phyloP scores from a whole-genome alignment of 2,329 filamentous ascomycete species.

The Colletotrichum cuscutae region DNA sequence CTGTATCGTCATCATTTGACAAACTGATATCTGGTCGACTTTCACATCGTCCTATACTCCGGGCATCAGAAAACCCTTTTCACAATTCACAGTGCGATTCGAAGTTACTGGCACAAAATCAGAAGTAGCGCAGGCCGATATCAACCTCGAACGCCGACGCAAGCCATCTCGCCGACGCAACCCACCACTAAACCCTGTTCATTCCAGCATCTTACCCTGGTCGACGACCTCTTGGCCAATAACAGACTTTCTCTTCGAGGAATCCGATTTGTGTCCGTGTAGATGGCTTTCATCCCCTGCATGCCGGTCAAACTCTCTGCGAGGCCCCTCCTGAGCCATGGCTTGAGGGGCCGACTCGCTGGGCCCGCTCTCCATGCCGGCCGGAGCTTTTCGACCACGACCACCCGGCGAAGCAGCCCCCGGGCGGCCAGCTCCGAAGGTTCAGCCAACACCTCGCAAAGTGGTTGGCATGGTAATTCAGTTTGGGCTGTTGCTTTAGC shows the following conservation, averaged over 20 bases:
- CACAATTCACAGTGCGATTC: neutral
- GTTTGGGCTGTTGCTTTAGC: slow-evolving; percentile 51
- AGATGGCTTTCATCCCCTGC: slow-evolving; percentile 34
- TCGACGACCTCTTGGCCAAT: slow-evolving; percentile 15
- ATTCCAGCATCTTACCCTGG: slow-evolving; percentile 9
- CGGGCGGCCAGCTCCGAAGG: neutral
- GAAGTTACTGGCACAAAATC: neutral
- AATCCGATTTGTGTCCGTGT: slow-evolving; percentile 8
- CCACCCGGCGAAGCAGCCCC: slow-evolving; percentile 32
- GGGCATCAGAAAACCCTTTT: neutral
- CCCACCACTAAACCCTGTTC: slow-evolving; percentile 24
- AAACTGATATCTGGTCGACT: neutral
- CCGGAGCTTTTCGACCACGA: slow-evolving; percentile 38
- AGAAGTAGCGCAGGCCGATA: neutral
- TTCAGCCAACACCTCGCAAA: slow-evolving; percentile 16
- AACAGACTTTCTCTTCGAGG: slow-evolving; percentile 1
- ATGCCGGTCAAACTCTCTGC: slow-evolving; percentile 43
- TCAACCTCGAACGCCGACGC: slow-evolving; percentile 29
- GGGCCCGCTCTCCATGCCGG: slow-evolving; percentile 21
- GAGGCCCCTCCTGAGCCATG: slow-evolving; percentile 41
- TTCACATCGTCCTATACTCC: neutral
- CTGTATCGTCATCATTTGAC: neutral
- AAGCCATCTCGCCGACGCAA: slow-evolving; percentile 30
- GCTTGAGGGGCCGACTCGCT: slow-evolving; percentile 26
- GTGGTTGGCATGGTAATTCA: slow-evolving; percentile 44